phyloP scores from a whole-genome alignment of 768 basidiomycete species.

The Neoboletus brunneissimus region DNA sequence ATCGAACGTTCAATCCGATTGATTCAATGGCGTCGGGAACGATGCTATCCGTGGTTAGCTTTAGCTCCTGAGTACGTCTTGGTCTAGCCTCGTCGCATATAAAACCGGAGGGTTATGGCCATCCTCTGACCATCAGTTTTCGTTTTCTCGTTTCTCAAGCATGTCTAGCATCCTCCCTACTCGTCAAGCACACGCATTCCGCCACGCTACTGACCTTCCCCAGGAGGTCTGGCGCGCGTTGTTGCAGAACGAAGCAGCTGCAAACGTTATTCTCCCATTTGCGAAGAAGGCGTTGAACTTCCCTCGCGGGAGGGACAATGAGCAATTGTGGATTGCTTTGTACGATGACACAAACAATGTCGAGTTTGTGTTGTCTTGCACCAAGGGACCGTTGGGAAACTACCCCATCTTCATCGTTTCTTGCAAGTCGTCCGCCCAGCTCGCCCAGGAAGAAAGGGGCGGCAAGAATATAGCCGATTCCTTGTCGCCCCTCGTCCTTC shows the following conservation, averaged over 20 bases:
- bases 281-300: constrained; percentile 30
- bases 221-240: constrained; percentile 32
- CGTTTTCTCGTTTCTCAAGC: not conserved
- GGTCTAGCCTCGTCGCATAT: constrained; percentile 4
- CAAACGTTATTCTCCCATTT: constrained; percentile 43
- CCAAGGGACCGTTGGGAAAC: not conserved
- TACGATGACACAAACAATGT: constrained; percentile 16
- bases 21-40: not conserved
- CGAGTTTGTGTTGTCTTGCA: constrained; percentile 10
- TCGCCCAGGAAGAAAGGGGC: constrained; percentile 10
- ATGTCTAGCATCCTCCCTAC: constrained; percentile 14
- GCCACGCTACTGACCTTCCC: constrained; percentile 14
- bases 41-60: not conserved
- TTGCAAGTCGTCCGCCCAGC: constrained; percentile 13
- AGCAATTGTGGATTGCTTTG: constrained; percentile 34
- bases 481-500: constrained; percentile 7
- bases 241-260: constrained; percentile 24
- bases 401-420: constrained; percentile 18
- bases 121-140: constrained; percentile 15
- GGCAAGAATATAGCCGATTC: constrained; percentile 5
- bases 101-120: not conserved
- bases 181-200: constrained; percentile 5
- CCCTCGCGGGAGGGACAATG: not conserved
- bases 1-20: constrained; percentile 4
- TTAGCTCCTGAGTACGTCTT: not conserved